Evolutionary conservation across 345 rosid species (phyloP).

Genomic region (Aquilaria yunnanensis): DNA sequence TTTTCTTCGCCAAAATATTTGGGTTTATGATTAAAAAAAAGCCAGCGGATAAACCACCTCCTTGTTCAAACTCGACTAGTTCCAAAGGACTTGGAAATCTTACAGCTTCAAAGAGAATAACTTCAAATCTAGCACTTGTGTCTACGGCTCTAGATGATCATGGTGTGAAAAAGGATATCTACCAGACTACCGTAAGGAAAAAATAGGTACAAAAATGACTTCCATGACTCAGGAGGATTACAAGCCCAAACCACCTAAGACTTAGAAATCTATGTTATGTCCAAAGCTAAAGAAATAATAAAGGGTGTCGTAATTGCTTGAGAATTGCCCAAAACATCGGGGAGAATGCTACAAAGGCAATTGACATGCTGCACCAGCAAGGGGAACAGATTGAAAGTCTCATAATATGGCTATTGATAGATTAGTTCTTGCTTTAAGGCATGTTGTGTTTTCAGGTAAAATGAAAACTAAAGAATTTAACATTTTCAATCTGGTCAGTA

Average conservation of each 20-base stretch:
- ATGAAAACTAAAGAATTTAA: background rate
- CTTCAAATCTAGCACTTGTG: slow-evolving; percentile 57
- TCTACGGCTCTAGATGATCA: slow-evolving; percentile 25
- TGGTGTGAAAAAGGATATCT: slow-evolving; percentile 11
- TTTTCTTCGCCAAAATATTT: slow-evolving; percentile 37
- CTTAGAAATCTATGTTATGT: slow-evolving; percentile 71
- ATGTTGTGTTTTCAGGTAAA: background rate
- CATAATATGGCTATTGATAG: slow-evolving; percentile 64
- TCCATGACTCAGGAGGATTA: slow-evolving; percentile 59
- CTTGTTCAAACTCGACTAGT: background rate
- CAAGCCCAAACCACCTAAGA: slow-evolving; percentile 76
- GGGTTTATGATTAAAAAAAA: slow-evolving; percentile 44
- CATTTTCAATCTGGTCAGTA: no score
- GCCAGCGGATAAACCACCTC: slow-evolving; percentile 7
- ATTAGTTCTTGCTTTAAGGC: slow-evolving; percentile 21
- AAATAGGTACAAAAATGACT: slow-evolving; percentile 56
- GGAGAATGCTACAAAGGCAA: slow-evolving; percentile 69
- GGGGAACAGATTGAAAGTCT: slow-evolving; percentile 83
- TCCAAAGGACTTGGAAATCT: slow-evolving; percentile 37
- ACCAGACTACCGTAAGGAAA: slow-evolving; percentile 20
- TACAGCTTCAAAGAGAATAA: slow-evolving; percentile 43
- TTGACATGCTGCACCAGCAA: slow-evolving; percentile 75
- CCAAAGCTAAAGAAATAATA: slow-evolving; percentile 86
- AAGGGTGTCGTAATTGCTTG: slow-evolving; percentile 60
- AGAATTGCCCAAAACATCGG: slow-evolving; percentile 78